A percentile compares a stretch with the other conserved stretches of the same genome.
Evolutionary conservation across 169 alveolate species (phyloP).

Genomic region (Eimeria nieschulzi): DNA sequence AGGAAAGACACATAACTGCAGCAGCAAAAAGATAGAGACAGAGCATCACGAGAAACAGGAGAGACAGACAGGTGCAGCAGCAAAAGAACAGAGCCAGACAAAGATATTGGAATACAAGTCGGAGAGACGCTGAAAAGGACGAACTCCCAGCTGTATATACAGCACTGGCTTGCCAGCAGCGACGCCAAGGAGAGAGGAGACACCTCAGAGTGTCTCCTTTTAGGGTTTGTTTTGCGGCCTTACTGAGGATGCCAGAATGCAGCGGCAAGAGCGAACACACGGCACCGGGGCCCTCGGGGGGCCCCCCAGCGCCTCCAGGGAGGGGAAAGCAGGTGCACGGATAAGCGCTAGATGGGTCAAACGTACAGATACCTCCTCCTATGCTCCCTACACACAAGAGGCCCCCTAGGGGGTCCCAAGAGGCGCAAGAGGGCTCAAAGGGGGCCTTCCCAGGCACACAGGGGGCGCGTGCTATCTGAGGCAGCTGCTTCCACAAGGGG

Average conservation of each 20-base stretch:
- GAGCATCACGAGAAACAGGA: neutral
- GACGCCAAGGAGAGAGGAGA: neutral
- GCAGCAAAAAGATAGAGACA: neutral
- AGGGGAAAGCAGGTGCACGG: neutral
- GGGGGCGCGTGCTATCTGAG: neutral
- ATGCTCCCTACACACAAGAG: conserved; percentile 25
- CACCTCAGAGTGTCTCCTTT: neutral
- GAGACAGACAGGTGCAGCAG: neutral
- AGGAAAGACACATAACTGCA: neutral
- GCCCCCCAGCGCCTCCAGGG: neutral
- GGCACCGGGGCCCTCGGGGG: neutral
- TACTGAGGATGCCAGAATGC: conserved; percentile 5
- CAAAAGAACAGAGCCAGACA: neutral
- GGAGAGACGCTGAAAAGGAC: too few species aligned
- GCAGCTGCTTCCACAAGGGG: neutral
- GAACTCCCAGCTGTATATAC: neutral
- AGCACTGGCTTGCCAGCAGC: neutral
- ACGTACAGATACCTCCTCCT: neutral
- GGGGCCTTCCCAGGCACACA: conserved; percentile 2
- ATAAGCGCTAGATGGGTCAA: conserved; percentile 1
- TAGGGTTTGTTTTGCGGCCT: conserved; percentile 14
- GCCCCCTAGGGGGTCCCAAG: conserved; percentile 20
- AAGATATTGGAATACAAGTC: too few species aligned
- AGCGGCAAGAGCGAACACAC: neutral
- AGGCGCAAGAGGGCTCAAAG: conserved; percentile 25